These are phyloP conservation scores for Truncatella angustata DNA, from an alignment of 2,329 filamentous ascomycete genomes.

Conservation along the genomic window DNA sequence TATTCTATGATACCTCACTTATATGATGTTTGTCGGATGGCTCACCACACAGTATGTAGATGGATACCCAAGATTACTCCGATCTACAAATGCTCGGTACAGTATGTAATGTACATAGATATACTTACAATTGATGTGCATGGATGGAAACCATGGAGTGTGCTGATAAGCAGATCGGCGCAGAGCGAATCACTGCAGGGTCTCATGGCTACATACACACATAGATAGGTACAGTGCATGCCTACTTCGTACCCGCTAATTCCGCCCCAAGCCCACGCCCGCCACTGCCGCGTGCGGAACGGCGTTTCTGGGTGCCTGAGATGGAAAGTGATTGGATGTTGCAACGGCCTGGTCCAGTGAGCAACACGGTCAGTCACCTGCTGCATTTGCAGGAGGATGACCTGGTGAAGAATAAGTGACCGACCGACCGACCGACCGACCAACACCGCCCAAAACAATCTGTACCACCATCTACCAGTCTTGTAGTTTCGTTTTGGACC, in stretches of 20 bases:
- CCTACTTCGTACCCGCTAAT: background rate
- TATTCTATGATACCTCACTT: too few relatives aligned
- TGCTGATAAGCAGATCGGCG: background rate
- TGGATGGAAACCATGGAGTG: too few relatives aligned
- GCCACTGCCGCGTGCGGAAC: background rate
- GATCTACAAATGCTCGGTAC: too few relatives aligned
- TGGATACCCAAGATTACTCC: too few relatives aligned
- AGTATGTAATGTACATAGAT: too few relatives aligned
- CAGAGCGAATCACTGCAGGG: too few relatives aligned
- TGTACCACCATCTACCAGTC: background rate
- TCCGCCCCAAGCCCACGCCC: too few relatives aligned
- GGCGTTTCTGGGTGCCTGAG: background rate
- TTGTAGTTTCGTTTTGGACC: too few relatives aligned
- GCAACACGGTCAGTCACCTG: background rate
- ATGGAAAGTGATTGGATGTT: background rate
- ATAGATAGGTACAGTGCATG: too few relatives aligned
- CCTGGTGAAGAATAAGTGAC: constrained; percentile 1
- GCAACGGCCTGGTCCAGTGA: background rate
- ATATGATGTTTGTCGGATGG: too few relatives aligned
- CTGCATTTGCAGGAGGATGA: background rate
- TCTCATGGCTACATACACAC: background rate
- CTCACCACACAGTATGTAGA: too few relatives aligned
- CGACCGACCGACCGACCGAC: constrained; percentile 10
- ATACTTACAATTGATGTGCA: too few relatives aligned
- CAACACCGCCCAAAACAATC: background rate